A percentile compares a stretch with the other conserved stretches of the same genome.
phyloP scores from a whole-genome alignment of 805 yeast species.

The Komagataella ulmi region DNA sequence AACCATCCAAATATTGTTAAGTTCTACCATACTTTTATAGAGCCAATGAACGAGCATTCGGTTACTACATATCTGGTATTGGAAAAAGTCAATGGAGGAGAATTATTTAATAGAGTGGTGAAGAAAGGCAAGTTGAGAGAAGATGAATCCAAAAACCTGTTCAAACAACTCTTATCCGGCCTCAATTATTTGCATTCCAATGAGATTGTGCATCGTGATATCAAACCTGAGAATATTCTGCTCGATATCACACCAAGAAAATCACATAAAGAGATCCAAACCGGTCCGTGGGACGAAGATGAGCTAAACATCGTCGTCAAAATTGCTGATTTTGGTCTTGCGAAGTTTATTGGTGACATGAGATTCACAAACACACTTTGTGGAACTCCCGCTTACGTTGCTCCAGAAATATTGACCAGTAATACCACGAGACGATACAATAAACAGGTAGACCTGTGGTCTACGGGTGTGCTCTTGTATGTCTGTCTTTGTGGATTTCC shows the following conservation, averaged over 20 bases:
- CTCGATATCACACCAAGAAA: conserved; percentile 30
- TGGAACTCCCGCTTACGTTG: conserved; percentile 83
- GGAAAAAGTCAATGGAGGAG: conserved; percentile 67
- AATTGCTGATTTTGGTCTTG: conserved; percentile 74
- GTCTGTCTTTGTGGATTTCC: conserved; percentile 79
- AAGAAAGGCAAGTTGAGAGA: conserved; percentile 47
- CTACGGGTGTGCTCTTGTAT: conserved; percentile 64
- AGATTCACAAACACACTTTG: conserved; percentile 68
- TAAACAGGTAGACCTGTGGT: conserved; percentile 72
- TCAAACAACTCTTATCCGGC: conserved; percentile 42
- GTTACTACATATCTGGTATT: conserved; percentile 49
- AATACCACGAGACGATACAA: conserved; percentile 41
- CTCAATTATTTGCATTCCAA: conserved; percentile 82
- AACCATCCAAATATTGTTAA: conserved; percentile 62
- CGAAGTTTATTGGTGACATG: conserved; percentile 56
- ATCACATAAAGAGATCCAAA: conserved; percentile 5
- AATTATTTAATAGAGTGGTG: conserved; percentile 59
- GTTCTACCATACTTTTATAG: conserved; percentile 40
- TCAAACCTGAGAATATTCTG: conserved; percentile 85
- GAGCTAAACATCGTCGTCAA: conserved; percentile 55
- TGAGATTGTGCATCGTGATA: conserved; percentile 85
- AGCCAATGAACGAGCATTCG: conserved; percentile 32
- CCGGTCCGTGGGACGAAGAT: conserved; percentile 44
- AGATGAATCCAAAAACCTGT: conserved; percentile 47
- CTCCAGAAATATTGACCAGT: conserved; percentile 60